Percentiles rank a stretch among this genome's conserved stretches.
These are phyloP conservation scores for Gloeopeniophorella convolvens DNA, from an alignment of 768 basidiomycete species.

Conservation along the genomic window DNA sequence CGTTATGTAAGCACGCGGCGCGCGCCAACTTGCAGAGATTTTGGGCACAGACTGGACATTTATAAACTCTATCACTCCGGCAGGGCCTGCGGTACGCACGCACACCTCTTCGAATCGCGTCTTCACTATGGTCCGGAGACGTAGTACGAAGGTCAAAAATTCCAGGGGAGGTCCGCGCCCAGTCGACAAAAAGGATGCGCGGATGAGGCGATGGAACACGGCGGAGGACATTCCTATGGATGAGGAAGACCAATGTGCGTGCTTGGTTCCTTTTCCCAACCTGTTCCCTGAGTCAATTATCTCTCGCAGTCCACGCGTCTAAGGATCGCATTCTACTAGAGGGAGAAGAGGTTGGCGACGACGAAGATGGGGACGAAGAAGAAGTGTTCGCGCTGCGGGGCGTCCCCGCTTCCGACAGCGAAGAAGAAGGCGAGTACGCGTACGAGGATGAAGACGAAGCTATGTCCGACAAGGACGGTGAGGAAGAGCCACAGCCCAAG, in stretches of 20 bases:
- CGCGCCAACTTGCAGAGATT: too few relatives aligned
- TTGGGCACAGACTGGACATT: too few relatives aligned
- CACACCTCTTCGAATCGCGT: background rate
- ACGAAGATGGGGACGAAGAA: constrained; percentile 59
- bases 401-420: constrained; percentile 39
- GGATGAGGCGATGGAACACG: constrained; percentile 61
- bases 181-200: constrained; percentile 44
- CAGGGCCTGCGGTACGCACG: too few relatives aligned
- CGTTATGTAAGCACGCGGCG: too few relatives aligned
- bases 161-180: constrained; percentile 36
- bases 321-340: constrained; percentile 76
- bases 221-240: constrained; percentile 65
- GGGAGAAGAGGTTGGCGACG: constrained; percentile 41
- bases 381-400: constrained; percentile 76
- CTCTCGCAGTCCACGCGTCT: constrained; percentile 54
- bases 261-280: background rate
- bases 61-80: too few relatives aligned
- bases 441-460: constrained; percentile 32
- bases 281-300: too few relatives aligned
- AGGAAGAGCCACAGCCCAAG: constrained; percentile 9
- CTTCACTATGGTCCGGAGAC: constrained; percentile 13
- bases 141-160: constrained; percentile 4
- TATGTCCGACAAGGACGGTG: too few relatives aligned
- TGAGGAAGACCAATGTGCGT: constrained; percentile 74
- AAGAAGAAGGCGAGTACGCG: constrained; percentile 40